Conservation (phyloP, 805 yeast species). For the Monosporozyma servazzii region DNA sequence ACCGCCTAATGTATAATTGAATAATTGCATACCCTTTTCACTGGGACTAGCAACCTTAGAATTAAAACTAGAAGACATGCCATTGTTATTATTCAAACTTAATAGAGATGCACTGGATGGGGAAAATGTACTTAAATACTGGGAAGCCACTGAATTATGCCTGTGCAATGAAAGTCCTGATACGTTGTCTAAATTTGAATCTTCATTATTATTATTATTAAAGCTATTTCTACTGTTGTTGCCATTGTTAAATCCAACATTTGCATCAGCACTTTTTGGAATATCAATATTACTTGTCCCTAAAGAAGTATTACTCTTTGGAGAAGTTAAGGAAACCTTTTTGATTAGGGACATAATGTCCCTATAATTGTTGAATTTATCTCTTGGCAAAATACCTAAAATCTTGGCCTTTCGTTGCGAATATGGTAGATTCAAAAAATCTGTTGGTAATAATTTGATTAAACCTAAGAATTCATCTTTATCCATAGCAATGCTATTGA, state of each 20-base stretch:
- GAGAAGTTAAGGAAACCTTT: constrained; percentile 17
- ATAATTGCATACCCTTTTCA: constrained; percentile 59
- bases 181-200: background rate
- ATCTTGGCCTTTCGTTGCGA: constrained; percentile 45
- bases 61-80: background rate
- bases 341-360: constrained; percentile 25
- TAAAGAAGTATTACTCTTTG: constrained; percentile 21
- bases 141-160: constrained; percentile 29
- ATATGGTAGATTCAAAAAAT: constrained; percentile 49
- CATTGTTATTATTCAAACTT: constrained; percentile 1
- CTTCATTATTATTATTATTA: background rate
- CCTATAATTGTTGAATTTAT: constrained; percentile 29
- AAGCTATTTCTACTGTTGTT: background rate
- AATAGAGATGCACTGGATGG: constrained; percentile 13
- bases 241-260: background rate
- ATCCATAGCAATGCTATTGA: background rate
- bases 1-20: constrained; percentile 58
- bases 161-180: constrained; percentile 12
- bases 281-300: background rate
- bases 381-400: constrained; percentile 30
- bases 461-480: constrained; percentile 26
- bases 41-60: constrained; percentile 28
- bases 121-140: constrained; percentile 27
- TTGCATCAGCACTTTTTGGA: background rate
- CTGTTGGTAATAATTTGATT: constrained; percentile 36